Evolutionary conservation across 768 basidiomycete genomes (phyloP).

Genomic region (Phanerochaete sordida): DNA sequence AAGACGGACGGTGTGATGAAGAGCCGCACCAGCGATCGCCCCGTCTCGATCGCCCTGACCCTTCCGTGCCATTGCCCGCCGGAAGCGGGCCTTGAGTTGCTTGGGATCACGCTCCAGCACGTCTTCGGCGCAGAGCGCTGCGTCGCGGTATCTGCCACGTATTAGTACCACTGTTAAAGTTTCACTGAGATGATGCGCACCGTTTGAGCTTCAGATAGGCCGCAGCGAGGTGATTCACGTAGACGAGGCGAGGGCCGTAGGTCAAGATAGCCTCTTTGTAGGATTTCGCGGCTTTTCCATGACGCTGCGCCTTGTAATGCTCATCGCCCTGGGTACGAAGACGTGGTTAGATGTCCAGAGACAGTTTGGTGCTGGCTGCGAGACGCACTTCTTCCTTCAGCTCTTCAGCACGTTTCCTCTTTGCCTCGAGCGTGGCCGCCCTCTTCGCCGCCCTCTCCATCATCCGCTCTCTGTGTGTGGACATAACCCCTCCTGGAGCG

Average conservation of each 20-base stretch:
- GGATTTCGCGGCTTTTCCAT: conserved; percentile 33
- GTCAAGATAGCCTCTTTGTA: conserved; percentile 38
- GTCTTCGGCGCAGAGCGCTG: conserved; percentile 24
- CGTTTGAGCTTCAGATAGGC: conserved; percentile 38
- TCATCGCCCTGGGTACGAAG: conserved; percentile 36
- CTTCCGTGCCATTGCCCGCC: conserved; percentile 32
- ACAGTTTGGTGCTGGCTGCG: background rate
- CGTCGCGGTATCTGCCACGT: conserved; percentile 23
- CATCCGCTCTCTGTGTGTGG: background rate
- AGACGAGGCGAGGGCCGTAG: conserved; percentile 35
- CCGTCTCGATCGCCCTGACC: conserved; percentile 17
- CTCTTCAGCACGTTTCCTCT: conserved; percentile 21
- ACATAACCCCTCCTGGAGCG: no score
- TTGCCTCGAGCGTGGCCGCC: conserved; percentile 18
- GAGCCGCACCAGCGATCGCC: conserved; percentile 25
- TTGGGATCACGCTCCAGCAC: conserved; percentile 29
- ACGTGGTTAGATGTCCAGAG: background rate
- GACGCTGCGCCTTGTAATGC: conserved; percentile 36
- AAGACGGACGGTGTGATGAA: background rate
- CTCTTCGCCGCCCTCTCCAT: conserved; percentile 15
- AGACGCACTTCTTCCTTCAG: conserved; percentile 29
- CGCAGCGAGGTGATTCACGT: conserved; percentile 40
- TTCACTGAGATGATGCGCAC: conserved; percentile 12
- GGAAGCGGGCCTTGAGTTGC: conserved; percentile 32
- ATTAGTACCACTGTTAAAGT: no score